Conservation (phyloP, 23 red algal genomes). For the Cyanidioschyzon merolae region DNA sequence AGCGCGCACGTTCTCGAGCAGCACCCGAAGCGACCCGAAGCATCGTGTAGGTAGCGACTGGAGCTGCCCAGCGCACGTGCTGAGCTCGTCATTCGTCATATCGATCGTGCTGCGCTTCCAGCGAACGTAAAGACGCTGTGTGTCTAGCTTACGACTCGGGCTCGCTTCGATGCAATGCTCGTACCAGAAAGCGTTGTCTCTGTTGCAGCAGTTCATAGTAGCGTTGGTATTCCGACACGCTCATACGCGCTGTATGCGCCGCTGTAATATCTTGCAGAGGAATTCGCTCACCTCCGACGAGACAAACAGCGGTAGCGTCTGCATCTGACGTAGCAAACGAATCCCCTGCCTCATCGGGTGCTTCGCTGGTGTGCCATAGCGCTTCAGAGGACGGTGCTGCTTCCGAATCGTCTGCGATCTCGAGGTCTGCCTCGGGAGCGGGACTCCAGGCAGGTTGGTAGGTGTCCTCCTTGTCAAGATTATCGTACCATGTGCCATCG, state of each 20-base stretch:
- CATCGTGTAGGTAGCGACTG: too few species aligned
- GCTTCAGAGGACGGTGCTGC: neutral
- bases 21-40: too few species aligned
- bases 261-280: neutral
- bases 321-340: neutral
- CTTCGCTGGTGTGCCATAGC: neutral
- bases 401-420: neutral
- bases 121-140: too few species aligned
- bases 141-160: neutral
- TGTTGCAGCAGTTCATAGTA: constrained; percentile 16
- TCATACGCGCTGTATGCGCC: neutral
- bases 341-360: neutral
- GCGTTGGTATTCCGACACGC: neutral
- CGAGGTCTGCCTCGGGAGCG: neutral
- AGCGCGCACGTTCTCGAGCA: too few species aligned
- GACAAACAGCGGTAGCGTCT: neutral
- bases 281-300: neutral
- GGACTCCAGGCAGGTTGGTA: neutral
- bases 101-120: too few species aligned
- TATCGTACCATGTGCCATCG: neutral
- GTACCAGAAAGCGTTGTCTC: neutral
- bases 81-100: too few species aligned
- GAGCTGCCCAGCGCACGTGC: too few species aligned
- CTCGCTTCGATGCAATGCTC: neutral
- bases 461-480: neutral